Base-by-base conservation (phyloP, 2,329 filamentous ascomycete genomes). In the Pezicula rhizophila region DNA sequence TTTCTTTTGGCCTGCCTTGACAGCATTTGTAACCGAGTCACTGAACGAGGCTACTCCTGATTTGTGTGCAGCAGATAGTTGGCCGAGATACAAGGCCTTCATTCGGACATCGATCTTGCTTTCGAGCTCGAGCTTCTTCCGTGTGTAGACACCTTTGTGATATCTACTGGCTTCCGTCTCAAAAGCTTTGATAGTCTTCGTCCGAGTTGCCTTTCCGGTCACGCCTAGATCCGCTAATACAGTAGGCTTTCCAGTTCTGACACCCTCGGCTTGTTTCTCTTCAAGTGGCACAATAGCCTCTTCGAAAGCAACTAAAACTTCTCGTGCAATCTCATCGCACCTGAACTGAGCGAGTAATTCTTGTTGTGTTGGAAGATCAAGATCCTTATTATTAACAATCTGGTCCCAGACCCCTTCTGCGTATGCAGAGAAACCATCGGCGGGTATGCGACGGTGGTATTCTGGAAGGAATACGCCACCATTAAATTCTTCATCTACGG, bases 361-460 rank as follows among this genome's bases (percentile, higher is more conserved):
- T 70, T 99, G 93, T 66, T 99, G 93, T 0, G 93, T 97, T 3
- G 93, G 93, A 51, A 99, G 70, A 68, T 99, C 93, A 47, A 99
- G 76, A 63, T 99, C 93, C 70, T 99, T 99, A 77, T 99, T 99
- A 74, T 92, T 87, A 60, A 96, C 91, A 64, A 99, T 99, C 70
- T 97, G 92, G 62, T 97, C 91, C 93, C 93, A 99, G 40, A 99
- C 82, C 37, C 91, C 89, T 65, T 93, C 84, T 0, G 93, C 91
- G 61, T 99, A 99, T 51, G 90, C 78, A 0, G 92, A 88, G 64
- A 97, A 93, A n/a, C 93, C 93, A 67, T 99, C 93, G 8, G 93
- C 93, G 10, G 93, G 93, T 55, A 99, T 99, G 49, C 93, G 80
- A 52, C 93, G 80, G 70, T 99, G 93, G 66, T 99, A 99, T 61